A percentile compares a stretch with the other conserved stretches of the same genome.
These are phyloP conservation scores for Ramaria sp. DNA, from an alignment of 768 basidiomycete genomes.

Conservation along the genomic window DNA sequence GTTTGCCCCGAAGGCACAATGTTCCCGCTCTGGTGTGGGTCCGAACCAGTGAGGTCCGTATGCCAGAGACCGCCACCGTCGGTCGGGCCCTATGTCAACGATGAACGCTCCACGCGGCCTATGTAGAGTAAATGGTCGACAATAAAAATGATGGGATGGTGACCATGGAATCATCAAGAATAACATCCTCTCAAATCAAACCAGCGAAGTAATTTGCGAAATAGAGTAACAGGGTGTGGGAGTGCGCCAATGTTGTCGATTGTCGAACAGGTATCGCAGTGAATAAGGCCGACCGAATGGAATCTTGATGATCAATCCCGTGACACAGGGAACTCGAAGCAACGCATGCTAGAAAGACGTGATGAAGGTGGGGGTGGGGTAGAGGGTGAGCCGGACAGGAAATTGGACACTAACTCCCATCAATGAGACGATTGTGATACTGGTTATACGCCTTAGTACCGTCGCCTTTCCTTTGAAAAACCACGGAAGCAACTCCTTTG, in stretches of 20 bases:
- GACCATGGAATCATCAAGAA: background rate
- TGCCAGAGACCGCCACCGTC: background rate
- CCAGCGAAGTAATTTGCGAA: background rate
- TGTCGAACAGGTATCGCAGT: no score
- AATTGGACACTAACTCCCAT: conserved; percentile 96
- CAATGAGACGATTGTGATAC: conserved; percentile 98
- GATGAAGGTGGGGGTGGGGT: conserved; percentile 14
- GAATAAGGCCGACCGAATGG: background rate
- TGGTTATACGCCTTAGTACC: conserved; percentile 85
- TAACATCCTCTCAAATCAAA: background rate
- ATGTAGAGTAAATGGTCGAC: background rate
- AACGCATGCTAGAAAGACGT: conserved; percentile 5
- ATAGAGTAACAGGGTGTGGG: no score
- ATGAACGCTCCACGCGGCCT: background rate
- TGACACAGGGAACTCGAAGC: background rate
- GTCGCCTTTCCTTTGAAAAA: conserved; percentile 80
- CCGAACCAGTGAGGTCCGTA: background rate
- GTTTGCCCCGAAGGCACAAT: background rate
- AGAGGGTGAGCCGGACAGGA: conserved; percentile 20
- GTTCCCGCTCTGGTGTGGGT: background rate
- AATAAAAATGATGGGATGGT: background rate
- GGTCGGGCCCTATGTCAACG: no score
- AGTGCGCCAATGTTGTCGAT: no score
- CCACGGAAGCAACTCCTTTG: conserved; percentile 82
- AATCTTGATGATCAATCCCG: background rate